These are phyloP conservation scores for Colletotrichum euphorbiae DNA, from an alignment of 2,329 filamentous ascomycete species.

Conservation along the genomic window DNA sequence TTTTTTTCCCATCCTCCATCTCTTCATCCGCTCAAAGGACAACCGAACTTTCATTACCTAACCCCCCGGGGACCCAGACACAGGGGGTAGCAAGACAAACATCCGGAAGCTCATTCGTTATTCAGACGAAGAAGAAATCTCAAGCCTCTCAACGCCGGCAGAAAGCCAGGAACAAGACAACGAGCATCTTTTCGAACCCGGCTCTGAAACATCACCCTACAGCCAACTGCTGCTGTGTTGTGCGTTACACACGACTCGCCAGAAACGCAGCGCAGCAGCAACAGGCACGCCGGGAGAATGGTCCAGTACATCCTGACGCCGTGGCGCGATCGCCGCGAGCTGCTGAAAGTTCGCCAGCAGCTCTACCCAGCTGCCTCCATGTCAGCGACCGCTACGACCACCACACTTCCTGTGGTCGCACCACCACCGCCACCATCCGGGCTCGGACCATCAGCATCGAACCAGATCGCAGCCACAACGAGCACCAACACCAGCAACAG, in stretches of 20 bases:
- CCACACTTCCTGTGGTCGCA: constrained; percentile 27
- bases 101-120: too few relatives aligned
- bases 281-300: constrained; percentile 55
- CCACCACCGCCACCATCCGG: constrained; percentile 2
- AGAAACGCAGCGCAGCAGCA: background rate
- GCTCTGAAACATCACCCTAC: constrained; percentile 13
- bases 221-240: background rate
- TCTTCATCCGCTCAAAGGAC: background rate
- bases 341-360: constrained; percentile 72
- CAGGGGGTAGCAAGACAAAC: background rate
- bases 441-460: constrained; percentile 29
- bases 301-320: constrained; percentile 79
- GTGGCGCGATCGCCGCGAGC: constrained; percentile 75
- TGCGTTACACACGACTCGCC: background rate
- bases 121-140: constrained; percentile 1
- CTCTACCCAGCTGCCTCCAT: constrained; percentile 64
- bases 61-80: background rate
- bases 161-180: constrained; percentile 10
- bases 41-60: background rate
- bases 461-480: constrained; percentile 13
- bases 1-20: background rate
- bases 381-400: constrained; percentile 8
- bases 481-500: constrained; percentile 10
- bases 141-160: constrained; percentile 8
- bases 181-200: constrained; percentile 6